phyloP scores from a whole-genome alignment of 1,284 basidiomycete species.

The Ganoderma boninense region DNA sequence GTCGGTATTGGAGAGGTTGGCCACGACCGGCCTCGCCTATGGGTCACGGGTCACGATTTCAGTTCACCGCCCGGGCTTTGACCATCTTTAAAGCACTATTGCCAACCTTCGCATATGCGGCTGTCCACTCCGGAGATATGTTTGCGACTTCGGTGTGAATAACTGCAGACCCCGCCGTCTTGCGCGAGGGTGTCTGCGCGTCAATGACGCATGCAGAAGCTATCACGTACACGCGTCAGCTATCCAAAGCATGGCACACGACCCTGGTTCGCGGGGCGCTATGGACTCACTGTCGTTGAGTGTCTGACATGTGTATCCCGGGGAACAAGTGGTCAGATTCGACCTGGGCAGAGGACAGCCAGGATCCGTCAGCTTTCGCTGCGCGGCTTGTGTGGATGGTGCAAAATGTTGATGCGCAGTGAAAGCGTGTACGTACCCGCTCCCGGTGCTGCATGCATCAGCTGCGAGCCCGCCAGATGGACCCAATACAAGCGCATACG shows the following conservation, averaged over 20 bases:
- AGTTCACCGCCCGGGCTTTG: not conserved
- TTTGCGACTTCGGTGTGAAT: constrained; percentile 43
- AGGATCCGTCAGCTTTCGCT: constrained; percentile 3
- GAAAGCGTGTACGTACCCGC: constrained; percentile 20
- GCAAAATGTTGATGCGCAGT: not conserved
- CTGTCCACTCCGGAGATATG: constrained; percentile 59
- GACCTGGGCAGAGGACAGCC: constrained; percentile 14
- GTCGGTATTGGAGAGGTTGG: constrained; percentile 59
- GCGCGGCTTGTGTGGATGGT: not conserved
- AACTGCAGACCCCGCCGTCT: not conserved
- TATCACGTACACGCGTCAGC: constrained; percentile 1
- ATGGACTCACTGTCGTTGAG: constrained; percentile 26
- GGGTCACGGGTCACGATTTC: not conserved
- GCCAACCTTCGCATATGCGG: constrained; percentile 58
- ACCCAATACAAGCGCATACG: constrained; percentile 19
- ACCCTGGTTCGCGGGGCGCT: not conserved
- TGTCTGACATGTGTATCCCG: constrained; percentile 25
- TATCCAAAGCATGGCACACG: not conserved
- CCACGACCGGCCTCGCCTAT: constrained; percentile 55
- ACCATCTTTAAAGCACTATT: not conserved
- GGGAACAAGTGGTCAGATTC: constrained; percentile 29
- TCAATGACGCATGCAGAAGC: constrained; percentile 23
- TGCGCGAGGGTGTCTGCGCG: constrained; percentile 33
- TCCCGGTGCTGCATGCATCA: constrained; percentile 25
- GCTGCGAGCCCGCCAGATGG: constrained; percentile 7